Percentiles rank a stretch among this genome's conserved stretches.
These are phyloP conservation scores for Paecilomyces sp. DNA, from an alignment of 2,329 filamentous ascomycete species.

Conservation along the genomic window DNA sequence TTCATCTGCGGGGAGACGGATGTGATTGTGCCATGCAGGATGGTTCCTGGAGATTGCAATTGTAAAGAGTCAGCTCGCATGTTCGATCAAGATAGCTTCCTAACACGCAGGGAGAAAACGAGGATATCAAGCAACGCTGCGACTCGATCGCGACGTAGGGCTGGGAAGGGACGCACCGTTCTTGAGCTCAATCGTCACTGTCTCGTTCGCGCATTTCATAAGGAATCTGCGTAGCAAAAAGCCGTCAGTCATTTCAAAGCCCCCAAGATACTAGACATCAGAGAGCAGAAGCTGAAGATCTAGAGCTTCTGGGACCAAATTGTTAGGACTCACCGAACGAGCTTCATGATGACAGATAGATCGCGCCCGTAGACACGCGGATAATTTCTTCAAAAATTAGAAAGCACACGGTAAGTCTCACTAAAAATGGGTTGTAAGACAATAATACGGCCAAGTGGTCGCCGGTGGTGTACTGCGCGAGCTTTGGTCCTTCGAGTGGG, in stretches of 20 bases:
- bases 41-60: slow-evolving; percentile 59
- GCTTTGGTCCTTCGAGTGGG: neutral
- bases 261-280: neutral
- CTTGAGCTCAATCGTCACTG: slow-evolving; percentile 96
- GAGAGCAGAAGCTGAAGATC: neutral
- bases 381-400: slow-evolving; percentile 2
- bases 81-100: neutral
- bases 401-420: slow-evolving; percentile 1
- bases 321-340: slow-evolving; percentile 70
- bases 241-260: slow-evolving; percentile 6
- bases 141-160: neutral
- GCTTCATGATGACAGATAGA: slow-evolving; percentile 67
- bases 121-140: neutral
- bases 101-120: no score
- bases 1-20: slow-evolving; percentile 99
- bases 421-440: slow-evolving; percentile 7
- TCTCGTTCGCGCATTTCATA: slow-evolving; percentile 99
- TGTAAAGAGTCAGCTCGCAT: neutral
- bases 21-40: slow-evolving; percentile 93
- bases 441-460: slow-evolving; percentile 3
- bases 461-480: slow-evolving; percentile 1
- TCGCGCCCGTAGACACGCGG: neutral
- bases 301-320: neutral
- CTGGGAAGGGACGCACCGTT: slow-evolving; percentile 60
- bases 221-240: slow-evolving; percentile 62